phyloP scores from a whole-genome alignment of 257 asterid genomes.

The Penstemon barbatus region DNA sequence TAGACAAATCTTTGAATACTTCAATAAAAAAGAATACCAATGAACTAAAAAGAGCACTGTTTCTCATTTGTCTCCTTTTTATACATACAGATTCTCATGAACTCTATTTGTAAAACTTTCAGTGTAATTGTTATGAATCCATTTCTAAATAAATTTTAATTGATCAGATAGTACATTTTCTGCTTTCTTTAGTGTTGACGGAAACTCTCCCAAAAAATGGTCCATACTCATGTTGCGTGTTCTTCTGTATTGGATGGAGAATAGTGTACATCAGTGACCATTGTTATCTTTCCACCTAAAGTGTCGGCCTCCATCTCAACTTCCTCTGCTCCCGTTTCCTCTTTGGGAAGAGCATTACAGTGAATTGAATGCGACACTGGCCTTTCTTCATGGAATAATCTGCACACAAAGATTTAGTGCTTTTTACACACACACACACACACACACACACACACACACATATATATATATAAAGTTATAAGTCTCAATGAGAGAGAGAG shows the following conservation, averaged over 20 bases:
- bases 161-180: too few species aligned
- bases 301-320: constrained; percentile 24
- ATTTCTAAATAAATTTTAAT: too few species aligned
- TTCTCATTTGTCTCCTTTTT: too few species aligned
- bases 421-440: neutral
- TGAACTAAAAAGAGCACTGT: too few species aligned
- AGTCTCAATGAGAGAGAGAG: constrained; percentile 2
- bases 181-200: too few species aligned
- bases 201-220: neutral
- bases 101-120: too few species aligned
- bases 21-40: too few species aligned
- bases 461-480: neutral
- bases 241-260: constrained; percentile 52
- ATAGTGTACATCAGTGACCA: constrained; percentile 48
- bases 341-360: constrained; percentile 76
- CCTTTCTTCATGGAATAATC: constrained; percentile 86
- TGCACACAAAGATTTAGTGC: constrained; percentile 28
- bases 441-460: neutral
- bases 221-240: constrained; percentile 41
- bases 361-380: constrained; percentile 80
- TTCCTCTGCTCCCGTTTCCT: constrained; percentile 38
- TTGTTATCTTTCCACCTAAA: constrained; percentile 53
- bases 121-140: too few species aligned
- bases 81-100: too few species aligned
- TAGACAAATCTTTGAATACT: too few species aligned